These are phyloP conservation scores for Starmera dryadoides DNA, from an alignment of 805 yeast genomes.

Conservation along the genomic window DNA sequence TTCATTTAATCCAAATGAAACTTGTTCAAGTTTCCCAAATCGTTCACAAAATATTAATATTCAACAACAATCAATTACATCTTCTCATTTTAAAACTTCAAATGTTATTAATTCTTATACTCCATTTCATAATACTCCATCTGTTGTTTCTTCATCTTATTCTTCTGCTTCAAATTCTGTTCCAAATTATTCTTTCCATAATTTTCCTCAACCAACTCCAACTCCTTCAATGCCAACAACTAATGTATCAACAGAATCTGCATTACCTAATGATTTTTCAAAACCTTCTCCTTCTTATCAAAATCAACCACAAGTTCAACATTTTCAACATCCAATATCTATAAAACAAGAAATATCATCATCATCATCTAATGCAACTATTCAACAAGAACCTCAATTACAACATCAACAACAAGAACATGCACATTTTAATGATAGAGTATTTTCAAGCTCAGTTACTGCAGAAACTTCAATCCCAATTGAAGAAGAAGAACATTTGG, in stretches of 20 bases:
- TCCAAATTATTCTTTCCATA: constrained; percentile 15
- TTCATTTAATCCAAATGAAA: constrained; percentile 10
- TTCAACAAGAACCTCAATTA: constrained; percentile 9
- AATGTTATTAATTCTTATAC: constrained; percentile 20
- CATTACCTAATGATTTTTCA: constrained; percentile 15
- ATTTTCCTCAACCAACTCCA: constrained; percentile 24
- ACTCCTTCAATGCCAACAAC: constrained; percentile 49
- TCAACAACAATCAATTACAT: constrained; percentile 18
- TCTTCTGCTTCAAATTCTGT: constrained; percentile 25
- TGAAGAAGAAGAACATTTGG: constrained; percentile 14
- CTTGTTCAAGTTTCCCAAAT: constrained; percentile 3
- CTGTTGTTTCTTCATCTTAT: constrained; percentile 39
- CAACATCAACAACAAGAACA: constrained; percentile 5
- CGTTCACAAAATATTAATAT: constrained; percentile 19
- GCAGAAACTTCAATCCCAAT: not conserved
- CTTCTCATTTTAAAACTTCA: constrained; percentile 20
- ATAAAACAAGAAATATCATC: too few species aligned
- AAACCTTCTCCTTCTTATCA: constrained; percentile 6
- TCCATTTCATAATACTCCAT: constrained; percentile 40
- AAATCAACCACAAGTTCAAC: not conserved
- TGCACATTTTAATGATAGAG: constrained; percentile 1
- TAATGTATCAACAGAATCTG: constrained; percentile 41
- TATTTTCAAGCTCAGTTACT: constrained; percentile 6
- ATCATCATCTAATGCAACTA: not conserved
- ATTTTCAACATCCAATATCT: too few species aligned